Conservation (phyloP, 441 rosid species). For the Croton laevigatus region DNA sequence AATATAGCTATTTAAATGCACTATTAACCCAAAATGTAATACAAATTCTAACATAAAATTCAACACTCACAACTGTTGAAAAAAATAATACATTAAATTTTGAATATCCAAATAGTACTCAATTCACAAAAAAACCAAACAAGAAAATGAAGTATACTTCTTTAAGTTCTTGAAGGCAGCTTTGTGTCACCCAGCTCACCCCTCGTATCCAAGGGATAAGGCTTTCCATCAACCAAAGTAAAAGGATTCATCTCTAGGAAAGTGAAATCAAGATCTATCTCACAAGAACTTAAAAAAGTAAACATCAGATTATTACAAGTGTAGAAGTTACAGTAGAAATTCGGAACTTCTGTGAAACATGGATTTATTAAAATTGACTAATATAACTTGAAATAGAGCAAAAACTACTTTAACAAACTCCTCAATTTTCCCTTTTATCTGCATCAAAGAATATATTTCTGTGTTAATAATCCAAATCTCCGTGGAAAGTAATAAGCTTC, state of each 20-base stretch:
- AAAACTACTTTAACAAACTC: constrained; percentile 69
- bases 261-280: constrained; percentile 87
- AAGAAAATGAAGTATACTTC: too few species aligned
- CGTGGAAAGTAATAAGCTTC: constrained; percentile 90
- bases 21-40: too few species aligned
- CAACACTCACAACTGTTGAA: too few species aligned
- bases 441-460: constrained; percentile 20
- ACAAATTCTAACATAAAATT: too few species aligned
- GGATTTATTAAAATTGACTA: neutral
- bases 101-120: too few species aligned
- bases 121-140: too few species aligned
- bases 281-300: constrained; percentile 21
- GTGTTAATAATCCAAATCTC: constrained; percentile 47
- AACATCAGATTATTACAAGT: constrained; percentile 5
- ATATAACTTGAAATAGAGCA: constrained; percentile 72
- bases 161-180: constrained; percentile 97
- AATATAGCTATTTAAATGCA: too few species aligned
- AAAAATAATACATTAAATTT: too few species aligned
- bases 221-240: constrained; percentile 81
- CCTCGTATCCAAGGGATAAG: constrained; percentile 97
- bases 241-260: constrained; percentile 99
- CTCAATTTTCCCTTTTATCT: constrained; percentile 71
- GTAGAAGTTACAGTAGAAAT: too few species aligned
- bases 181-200: constrained; percentile 95
- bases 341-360: neutral